These are phyloP conservation scores for Niebla homalea DNA, from an alignment of 495 filamentous ascomycete species.

Conservation along the genomic window DNA sequence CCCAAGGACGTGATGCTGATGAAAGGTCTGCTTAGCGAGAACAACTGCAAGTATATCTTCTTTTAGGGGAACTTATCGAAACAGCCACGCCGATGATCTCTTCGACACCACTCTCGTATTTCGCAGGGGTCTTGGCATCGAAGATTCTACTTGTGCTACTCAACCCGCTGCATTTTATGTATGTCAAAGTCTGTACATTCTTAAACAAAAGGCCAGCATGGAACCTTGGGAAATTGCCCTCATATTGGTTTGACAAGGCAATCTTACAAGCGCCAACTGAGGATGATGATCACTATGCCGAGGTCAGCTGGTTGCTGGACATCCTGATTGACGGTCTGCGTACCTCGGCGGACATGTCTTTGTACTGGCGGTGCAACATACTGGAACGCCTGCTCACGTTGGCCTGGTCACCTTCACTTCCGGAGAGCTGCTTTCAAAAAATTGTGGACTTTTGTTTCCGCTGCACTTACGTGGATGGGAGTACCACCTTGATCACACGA, in stretches of 20 bases:
- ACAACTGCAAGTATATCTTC: slow-evolving; percentile 58
- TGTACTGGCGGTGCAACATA: slow-evolving; percentile 69
- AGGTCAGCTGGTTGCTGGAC: slow-evolving; percentile 71
- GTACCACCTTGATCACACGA: slow-evolving; percentile 73
- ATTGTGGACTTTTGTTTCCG: slow-evolving; percentile 63
- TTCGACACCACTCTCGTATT: slow-evolving; percentile 50
- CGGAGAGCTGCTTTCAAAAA: slow-evolving; percentile 45
- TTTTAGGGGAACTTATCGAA: slow-evolving; percentile 66
- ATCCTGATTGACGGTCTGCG: slow-evolving; percentile 58
- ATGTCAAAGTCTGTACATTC: slow-evolving; percentile 75
- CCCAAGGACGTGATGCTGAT: no score
- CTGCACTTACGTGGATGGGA: slow-evolving; percentile 59
- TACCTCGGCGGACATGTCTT: slow-evolving; percentile 54
- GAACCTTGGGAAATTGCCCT: slow-evolving; percentile 58
- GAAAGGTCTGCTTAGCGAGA: slow-evolving; percentile 44
- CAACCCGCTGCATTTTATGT: slow-evolving; percentile 71
- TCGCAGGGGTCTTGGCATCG: slow-evolving; percentile 60
- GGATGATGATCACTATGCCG: slow-evolving; percentile 61
- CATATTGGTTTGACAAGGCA: slow-evolving; percentile 58
- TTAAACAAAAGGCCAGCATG: slow-evolving; percentile 63
- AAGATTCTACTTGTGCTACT: slow-evolving; percentile 52
- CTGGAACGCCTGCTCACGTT: slow-evolving; percentile 67
- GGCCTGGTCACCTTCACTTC: slow-evolving; percentile 52
- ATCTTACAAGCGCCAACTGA: slow-evolving; percentile 54
- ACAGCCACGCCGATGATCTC: slow-evolving; percentile 45